A percentile compares a stretch with the other conserved stretches of the same genome.
phyloP scores from a whole-genome alignment of 2,329 filamentous ascomycete species.

The Claviceps lovelessii region DNA sequence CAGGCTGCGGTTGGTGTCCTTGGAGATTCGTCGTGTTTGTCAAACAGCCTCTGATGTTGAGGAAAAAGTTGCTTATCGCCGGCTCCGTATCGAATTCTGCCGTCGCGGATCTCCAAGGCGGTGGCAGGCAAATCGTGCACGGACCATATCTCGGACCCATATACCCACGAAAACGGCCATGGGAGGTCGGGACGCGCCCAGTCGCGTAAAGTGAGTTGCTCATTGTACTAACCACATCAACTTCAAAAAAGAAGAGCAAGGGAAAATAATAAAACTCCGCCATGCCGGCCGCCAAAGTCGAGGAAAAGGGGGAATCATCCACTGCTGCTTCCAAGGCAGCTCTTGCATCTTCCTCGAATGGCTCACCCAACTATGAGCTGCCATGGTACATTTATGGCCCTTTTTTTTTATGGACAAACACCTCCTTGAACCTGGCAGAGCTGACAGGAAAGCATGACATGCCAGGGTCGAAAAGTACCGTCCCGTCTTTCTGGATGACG shows the following conservation, averaged over 20 bases:
- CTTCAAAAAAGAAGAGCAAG: neutral
- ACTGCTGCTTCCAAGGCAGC: constrained; percentile 44
- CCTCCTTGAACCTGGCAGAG: neutral
- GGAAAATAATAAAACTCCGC: constrained; percentile 18
- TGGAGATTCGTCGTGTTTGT: neutral
- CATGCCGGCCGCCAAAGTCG: constrained; percentile 36
- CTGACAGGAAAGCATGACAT: constrained; percentile 2
- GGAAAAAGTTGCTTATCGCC: constrained; percentile 7
- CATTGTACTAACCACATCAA: constrained; percentile 9
- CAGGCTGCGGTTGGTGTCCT: neutral
- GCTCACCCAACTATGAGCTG: constrained; percentile 51
- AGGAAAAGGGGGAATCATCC: constrained; percentile 46
- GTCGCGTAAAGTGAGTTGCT: constrained; percentile 23
- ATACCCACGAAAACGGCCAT: neutral
- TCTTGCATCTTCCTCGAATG: constrained; percentile 34
- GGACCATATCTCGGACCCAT: constrained; percentile 9
- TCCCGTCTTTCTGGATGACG: constrained; percentile 85
- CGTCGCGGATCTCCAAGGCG: constrained; percentile 10
- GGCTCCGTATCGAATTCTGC: constrained; percentile 2
- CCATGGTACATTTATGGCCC: constrained; percentile 45
- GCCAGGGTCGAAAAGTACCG: constrained; percentile 95
- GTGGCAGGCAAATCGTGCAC: constrained; percentile 11
- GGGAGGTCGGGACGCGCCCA: constrained; percentile 18
- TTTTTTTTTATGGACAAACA: neutral
- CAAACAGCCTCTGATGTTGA: neutral